Percentiles rank a stretch among this genome's conserved stretches.
Evolutionary conservation across 495 filamentous ascomycete genomes (phyloP).

Genomic region (Aspergillus sparsus): DNA sequence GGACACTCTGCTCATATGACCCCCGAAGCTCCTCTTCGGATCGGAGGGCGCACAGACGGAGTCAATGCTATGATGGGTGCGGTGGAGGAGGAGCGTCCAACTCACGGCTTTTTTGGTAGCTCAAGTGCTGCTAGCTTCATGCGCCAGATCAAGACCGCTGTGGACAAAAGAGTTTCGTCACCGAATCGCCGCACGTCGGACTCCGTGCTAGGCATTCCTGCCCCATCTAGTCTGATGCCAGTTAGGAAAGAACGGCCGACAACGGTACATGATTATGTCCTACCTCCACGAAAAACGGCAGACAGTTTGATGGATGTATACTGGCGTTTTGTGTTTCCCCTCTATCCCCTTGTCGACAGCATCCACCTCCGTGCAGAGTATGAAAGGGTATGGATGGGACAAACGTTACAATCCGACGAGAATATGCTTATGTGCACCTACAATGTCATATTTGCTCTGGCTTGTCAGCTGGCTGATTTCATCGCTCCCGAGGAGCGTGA

Average conservation of each 20-base stretch:
- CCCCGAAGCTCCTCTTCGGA: not conserved
- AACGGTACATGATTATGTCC: conserved; percentile 31
- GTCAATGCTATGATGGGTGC: conserved; percentile 46
- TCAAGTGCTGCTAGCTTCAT: conserved; percentile 43
- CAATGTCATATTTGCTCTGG: conserved; percentile 44
- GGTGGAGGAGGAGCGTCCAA: conserved; percentile 37
- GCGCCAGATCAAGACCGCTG: conserved; percentile 40
- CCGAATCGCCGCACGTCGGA: conserved; percentile 25
- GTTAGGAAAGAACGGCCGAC: conserved; percentile 17
- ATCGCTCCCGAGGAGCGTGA: conserved; percentile 37
- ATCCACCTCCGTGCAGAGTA: conserved; percentile 36
- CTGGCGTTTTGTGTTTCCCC: conserved; percentile 43
- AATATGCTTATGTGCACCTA: conserved; percentile 45
- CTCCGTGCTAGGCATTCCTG: conserved; percentile 18
- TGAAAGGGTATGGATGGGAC: conserved; percentile 37
- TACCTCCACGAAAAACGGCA: conserved; percentile 43
- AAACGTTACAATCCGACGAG: conserved; percentile 34
- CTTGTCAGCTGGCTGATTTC: conserved; percentile 41
- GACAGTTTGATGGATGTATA: conserved; percentile 43
- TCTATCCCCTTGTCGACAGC: conserved; percentile 44
- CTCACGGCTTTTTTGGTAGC: conserved; percentile 41
- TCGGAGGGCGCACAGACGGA: conserved; percentile 19
- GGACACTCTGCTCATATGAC: not conserved
- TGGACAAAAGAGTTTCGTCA: conserved; percentile 34
- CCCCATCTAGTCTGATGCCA: conserved; percentile 23